These are phyloP conservation scores for Rhodosporidiobolus sp. DNA, from an alignment of 768 basidiomycete genomes.

Conservation along the genomic window DNA sequence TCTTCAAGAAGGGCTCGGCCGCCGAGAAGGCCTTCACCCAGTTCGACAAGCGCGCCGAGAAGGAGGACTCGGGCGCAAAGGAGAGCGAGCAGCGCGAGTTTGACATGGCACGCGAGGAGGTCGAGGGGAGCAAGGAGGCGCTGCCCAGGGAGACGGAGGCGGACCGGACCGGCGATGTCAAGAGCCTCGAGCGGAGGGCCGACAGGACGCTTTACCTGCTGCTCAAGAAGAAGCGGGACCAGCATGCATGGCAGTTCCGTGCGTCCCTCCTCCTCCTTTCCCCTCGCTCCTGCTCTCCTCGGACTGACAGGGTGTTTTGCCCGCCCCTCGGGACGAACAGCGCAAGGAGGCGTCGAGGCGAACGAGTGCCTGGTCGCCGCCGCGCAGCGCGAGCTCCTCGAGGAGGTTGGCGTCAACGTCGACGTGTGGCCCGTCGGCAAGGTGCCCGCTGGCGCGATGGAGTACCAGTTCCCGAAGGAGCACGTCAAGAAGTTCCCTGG, in stretches of 20 bases:
- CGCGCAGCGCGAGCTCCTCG: constrained; percentile 65
- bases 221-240: constrained; percentile 57
- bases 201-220: constrained; percentile 87
- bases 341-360: constrained; percentile 40
- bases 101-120: constrained; percentile 55
- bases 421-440: constrained; percentile 92
- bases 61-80: constrained; percentile 48
- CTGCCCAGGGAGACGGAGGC: constrained; percentile 53
- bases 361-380: constrained; percentile 56
- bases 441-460: constrained; percentile 77
- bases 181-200: constrained; percentile 74
- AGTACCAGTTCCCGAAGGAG: constrained; percentile 52
- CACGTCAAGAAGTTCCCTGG: constrained; percentile 25
- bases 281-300: neutral
- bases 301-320: neutral
- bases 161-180: constrained; percentile 61
- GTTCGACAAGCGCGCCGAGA: constrained; percentile 44
- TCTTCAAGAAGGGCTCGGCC: constrained; percentile 42
- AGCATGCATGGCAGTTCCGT: constrained; percentile 60
- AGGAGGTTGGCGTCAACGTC: constrained; percentile 75
- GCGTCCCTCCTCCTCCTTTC: constrained; percentile 5
- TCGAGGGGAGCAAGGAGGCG: constrained; percentile 52
- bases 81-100: constrained; percentile 53
- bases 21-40: constrained; percentile 48
- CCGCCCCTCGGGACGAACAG: constrained; percentile 25